Evolutionary conservation across 176 grass and related monocot species (phyloP).

Genomic region (Musa acuminata): DNA sequence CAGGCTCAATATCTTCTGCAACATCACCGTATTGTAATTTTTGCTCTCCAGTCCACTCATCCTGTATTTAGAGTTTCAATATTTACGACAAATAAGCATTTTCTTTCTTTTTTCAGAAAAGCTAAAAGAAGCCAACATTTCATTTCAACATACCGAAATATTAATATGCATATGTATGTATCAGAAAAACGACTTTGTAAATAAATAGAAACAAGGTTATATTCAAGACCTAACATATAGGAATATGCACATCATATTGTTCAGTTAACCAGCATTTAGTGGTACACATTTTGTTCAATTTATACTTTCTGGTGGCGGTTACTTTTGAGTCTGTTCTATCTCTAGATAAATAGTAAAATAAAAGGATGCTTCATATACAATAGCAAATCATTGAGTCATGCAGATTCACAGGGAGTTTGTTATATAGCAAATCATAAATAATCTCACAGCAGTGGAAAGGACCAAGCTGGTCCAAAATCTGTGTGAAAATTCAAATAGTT

Average conservation of each 20-base stretch:
- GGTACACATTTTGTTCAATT: too few relatives aligned
- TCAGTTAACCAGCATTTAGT: too few relatives aligned
- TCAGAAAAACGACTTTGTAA: too few relatives aligned
- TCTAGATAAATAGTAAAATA: too few relatives aligned
- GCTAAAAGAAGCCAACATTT: background rate
- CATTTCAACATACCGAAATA: background rate
- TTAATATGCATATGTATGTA: background rate
- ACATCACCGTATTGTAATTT: slow-evolving; percentile 79
- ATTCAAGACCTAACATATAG: too few relatives aligned
- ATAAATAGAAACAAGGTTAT: too few relatives aligned
- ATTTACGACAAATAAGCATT: slow-evolving; percentile 14
- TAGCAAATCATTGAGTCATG: too few relatives aligned
- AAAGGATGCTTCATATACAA: too few relatives aligned
- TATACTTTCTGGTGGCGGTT: too few relatives aligned
- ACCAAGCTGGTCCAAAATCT: background rate
- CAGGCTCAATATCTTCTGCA: slow-evolving; percentile 88
- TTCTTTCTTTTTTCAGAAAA: slow-evolving; percentile 7
- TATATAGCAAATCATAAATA: background rate
- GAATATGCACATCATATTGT: too few relatives aligned
- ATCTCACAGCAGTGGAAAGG: background rate
- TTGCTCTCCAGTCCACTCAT: slow-evolving; percentile 97
- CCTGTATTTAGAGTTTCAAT: slow-evolving; percentile 31
- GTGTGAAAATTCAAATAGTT: background rate
- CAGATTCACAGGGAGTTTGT: too few relatives aligned
- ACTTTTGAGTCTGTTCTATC: too few relatives aligned